Evolutionary conservation across 805 yeast genomes (phyloP), one percentile per base, ranked within the genome.

Genomic region (Wickerhamiella azyma): DNA sequence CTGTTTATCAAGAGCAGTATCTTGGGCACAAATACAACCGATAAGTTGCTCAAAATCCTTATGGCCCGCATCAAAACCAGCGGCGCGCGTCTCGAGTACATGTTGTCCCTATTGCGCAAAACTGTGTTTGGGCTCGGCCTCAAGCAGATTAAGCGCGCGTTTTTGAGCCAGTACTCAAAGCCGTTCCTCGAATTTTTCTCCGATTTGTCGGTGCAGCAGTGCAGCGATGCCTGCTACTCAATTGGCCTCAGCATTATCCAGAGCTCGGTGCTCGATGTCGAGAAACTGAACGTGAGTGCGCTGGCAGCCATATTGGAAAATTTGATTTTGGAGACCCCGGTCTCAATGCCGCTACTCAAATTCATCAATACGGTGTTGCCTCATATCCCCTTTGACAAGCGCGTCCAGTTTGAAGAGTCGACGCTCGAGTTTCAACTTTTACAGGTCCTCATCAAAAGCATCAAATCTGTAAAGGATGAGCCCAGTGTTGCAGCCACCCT

Each of bases 11-110:
- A 41, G 6, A 36, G 44, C 24, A 45, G 48, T 1, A 44, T 57
- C 2, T 46, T 55, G 17, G 47, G 53, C 6, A 55, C 60, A 1
- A 86, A 86, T 0, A 68, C 79, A 0, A 62, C 78, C 0, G 76
- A 76, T 48, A 68, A 81, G 47, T 59, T 88, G 3, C 72, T 84
- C 50, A 76, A 76, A 48, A 58, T 76, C 11, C 61, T 85, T 38
- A 64, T 80, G 1, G 68, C 71, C 5, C 19, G 38, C 18, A 35
- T 42, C 13, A 26, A 24, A 16, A 16, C 39, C 2, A 37, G 24
- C 11, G 29, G 40, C 33, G 36, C 16, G 10, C 45, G 33, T 4
- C 45, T 42, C 13, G 45, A 42, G 45, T 42, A 42, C 45, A 10
- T 35, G 16, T 29, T 42, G n/a, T 26, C 21, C 9, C 30, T 26